These are phyloP conservation scores for Pseudopediastrum boryanum DNA, from an alignment of 139 green algal genomes.

Conservation along the genomic window DNA sequence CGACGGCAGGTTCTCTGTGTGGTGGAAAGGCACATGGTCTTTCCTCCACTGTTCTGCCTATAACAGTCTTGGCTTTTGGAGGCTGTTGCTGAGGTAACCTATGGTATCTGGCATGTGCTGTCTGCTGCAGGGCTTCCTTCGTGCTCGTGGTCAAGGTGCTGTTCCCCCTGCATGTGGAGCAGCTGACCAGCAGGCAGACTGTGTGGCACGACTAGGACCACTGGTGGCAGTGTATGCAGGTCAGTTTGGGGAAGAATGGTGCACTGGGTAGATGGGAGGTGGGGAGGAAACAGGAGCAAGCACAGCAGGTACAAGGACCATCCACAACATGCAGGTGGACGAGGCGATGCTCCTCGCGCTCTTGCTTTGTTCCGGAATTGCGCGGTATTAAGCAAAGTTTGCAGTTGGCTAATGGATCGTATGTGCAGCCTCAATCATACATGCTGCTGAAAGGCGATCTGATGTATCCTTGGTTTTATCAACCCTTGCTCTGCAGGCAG, in stretches of 20 bases:
- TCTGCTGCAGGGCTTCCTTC: constrained; percentile 60
- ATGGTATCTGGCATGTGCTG: too few species aligned
- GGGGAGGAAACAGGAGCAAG: too few species aligned
- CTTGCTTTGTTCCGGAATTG: background rate
- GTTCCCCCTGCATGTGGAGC: constrained; percentile 52
- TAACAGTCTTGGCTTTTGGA: too few species aligned
- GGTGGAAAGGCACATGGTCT: too few species aligned
- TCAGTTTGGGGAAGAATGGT: too few species aligned
- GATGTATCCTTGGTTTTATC: background rate
- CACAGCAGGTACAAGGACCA: too few species aligned
- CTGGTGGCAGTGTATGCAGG: constrained; percentile 49
- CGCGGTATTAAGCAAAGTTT: background rate
- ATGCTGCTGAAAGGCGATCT: too few species aligned
- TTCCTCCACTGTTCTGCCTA: too few species aligned
- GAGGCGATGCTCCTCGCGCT: background rate
- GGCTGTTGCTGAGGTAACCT: too few species aligned
- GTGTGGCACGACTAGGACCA: constrained; percentile 51
- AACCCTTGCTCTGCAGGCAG: background rate
- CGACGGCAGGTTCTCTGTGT: too few species aligned
- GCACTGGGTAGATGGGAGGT: too few species aligned
- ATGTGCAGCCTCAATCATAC: too few species aligned
- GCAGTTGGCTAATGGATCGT: background rate
- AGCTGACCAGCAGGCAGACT: constrained; percentile 60
- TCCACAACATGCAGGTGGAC: background rate
- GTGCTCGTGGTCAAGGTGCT: constrained; percentile 44